Base-by-base conservation (phyloP, 495 filamentous ascomycete species). In the Penicillium tannophilum region DNA sequence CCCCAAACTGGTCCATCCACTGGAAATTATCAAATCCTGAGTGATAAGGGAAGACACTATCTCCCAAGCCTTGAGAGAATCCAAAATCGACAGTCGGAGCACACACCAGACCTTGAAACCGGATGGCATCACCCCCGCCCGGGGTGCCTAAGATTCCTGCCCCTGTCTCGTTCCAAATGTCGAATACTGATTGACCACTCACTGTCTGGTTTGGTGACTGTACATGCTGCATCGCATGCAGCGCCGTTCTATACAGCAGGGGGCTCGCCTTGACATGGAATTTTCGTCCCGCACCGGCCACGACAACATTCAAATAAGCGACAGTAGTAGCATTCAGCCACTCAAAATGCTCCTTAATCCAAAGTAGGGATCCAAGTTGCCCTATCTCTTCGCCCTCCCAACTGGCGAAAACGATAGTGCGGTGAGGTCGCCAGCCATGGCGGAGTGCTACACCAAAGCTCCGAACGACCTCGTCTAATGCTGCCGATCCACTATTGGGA, bases 401-500 rank as follows among this genome's bases (percentile, higher is more conserved):
- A 19, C 50, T 52, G 30, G 20, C 20, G 14, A 52, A 42, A 11
- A 52, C 11, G n/a, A 52, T 23, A n/a, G 47, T 33, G 9, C 47
- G 47, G 3, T 2, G 26, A 31, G 91, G 91, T 23, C 85, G 77
- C 91, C 91, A 95, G 46, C 89, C 89, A 48, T 77, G 74, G 7
- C 67, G 64, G 6, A 84, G 67, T 4, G 93, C 71, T 47, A 84
- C 76, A 16, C 88, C 85, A 63, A 94, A 84, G 49, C 91, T 82
- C 31, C 84, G 80, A 2, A 87, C 78, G 19, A 94, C 78, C 70
- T 94, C 91, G 24, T 92, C 75, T 78, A 93, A 82, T 20, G 90
- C 77, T 20, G 90, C 91, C 0, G 90, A 91, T 6, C 90, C 91
- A 33, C 85, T 86, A 60, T 88, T 86, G 0, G 90, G 88, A 57